phyloP scores from a whole-genome alignment of 2,329 filamentous ascomycete species.

The Geosmithia putterillii region DNA sequence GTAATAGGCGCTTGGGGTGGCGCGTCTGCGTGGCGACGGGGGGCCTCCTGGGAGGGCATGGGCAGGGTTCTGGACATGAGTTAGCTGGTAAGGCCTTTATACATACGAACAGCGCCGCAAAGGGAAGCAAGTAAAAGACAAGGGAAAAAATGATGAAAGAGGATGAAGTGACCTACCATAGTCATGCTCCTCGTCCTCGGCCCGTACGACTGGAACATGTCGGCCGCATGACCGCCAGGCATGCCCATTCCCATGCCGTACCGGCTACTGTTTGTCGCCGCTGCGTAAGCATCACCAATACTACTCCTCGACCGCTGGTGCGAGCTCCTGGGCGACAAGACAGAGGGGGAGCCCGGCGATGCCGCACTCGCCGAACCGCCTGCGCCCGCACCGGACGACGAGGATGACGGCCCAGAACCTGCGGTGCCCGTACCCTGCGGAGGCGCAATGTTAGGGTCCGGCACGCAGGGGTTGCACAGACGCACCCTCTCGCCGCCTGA shows the following conservation, averaged over 20 bases:
- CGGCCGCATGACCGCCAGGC: conserved; percentile 6
- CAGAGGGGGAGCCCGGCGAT: conserved; percentile 12
- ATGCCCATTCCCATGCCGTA: conserved; percentile 26
- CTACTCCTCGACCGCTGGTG: conserved; percentile 35
- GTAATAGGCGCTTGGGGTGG: conserved; percentile 18
- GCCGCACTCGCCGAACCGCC: background rate
- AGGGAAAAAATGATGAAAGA: no score
- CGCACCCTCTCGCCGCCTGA: conserved; percentile 45
- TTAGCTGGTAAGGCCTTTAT: no score
- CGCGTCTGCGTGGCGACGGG: conserved; percentile 12
- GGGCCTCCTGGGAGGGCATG: conserved; percentile 9
- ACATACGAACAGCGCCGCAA: no score
- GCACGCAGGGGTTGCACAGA: conserved; percentile 50
- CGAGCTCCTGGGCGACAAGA: conserved; percentile 17
- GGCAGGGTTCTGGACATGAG: conserved; percentile 6
- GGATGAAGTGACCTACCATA: conserved; percentile 23
- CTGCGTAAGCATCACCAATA: conserved; percentile 18
- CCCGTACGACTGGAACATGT: conserved; percentile 7
- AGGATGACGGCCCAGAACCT: no score
- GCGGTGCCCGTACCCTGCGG: conserved; percentile 31
- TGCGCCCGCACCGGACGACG: no score
- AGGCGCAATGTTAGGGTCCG: conserved; percentile 47
- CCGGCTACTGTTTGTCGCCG: conserved; percentile 13
- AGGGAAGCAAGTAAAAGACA: no score
- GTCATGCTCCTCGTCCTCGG: conserved; percentile 32